A percentile compares a stretch with the other conserved stretches of the same genome.
These are phyloP conservation scores for Sporothrix schenckii DNA, from an alignment of 2,329 filamentous ascomycete genomes.

Conservation along the genomic window DNA sequence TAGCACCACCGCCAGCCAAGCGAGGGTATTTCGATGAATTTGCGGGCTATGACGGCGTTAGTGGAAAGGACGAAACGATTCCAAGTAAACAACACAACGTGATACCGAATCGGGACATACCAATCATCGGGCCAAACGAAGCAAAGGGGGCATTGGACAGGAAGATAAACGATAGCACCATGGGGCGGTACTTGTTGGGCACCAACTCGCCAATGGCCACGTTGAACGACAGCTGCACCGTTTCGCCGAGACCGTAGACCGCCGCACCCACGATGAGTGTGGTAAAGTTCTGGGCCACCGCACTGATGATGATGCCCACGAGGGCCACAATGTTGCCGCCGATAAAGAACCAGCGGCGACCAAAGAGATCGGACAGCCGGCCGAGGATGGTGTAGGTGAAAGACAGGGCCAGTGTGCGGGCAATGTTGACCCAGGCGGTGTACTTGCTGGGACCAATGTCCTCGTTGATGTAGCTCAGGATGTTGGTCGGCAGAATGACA, in stretches of 20 bases:
- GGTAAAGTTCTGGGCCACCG: constrained; percentile 43
- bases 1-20: constrained; percentile 49
- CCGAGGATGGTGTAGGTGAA: constrained; percentile 45
- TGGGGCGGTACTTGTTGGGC: constrained; percentile 48
- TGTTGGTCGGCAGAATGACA: constrained; percentile 46
- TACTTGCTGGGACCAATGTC: constrained; percentile 42
- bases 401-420: constrained; percentile 44
- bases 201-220: constrained; percentile 48
- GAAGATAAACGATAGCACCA: constrained; percentile 44
- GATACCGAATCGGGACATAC: constrained; percentile 31
- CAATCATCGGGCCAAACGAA: constrained; percentile 43
- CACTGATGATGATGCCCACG: constrained; percentile 45
- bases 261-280: constrained; percentile 44
- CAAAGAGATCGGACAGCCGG: constrained; percentile 47
- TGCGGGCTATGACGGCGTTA: constrained; percentile 26
- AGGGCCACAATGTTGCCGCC: constrained; percentile 45
- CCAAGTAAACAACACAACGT: background rate
- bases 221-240: constrained; percentile 46
- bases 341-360: constrained; percentile 48
- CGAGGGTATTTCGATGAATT: constrained; percentile 43
- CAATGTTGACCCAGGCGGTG: constrained; percentile 45
- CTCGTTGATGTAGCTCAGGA: constrained; percentile 40
- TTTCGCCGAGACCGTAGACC: constrained; percentile 46
- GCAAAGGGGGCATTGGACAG: constrained; percentile 41
- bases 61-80: background rate